Conservation (phyloP, 331 rosid genomes). For the Acacia pycnantha region DNA sequence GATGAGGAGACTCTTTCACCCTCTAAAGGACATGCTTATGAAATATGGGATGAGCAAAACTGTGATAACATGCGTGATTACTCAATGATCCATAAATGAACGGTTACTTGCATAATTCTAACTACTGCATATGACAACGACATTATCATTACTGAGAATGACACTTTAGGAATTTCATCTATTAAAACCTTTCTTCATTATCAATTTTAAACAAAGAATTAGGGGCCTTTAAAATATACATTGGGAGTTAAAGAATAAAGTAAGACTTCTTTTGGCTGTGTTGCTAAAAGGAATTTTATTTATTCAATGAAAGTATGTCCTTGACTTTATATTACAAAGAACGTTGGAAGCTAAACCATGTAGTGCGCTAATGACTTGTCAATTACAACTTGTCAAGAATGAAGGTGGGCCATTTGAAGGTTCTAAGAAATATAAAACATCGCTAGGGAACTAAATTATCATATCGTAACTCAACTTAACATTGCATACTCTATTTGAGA, state of each 20-base stretch:
- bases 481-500: background rate
- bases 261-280: background rate
- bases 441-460: background rate
- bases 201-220: background rate
- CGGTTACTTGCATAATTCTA: background rate
- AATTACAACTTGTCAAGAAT: background rate
- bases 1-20: background rate
- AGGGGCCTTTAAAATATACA: background rate
- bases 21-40: background rate
- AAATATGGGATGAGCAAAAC: background rate
- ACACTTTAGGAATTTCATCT: background rate
- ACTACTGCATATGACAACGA: background rate
- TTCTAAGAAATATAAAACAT: background rate
- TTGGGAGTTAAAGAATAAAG: background rate
- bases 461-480: background rate
- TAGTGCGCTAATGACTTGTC: background rate
- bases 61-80: background rate
- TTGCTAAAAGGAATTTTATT: too few species aligned
- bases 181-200: background rate
- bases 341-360: background rate
- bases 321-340: background rate
- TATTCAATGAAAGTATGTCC: background rate
- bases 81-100: background rate
- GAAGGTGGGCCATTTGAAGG: background rate
- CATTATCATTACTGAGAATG: background rate